Conservation (phyloP, 1,284 basidiomycete species). For the Fomitopsis schrenkii region DNA sequence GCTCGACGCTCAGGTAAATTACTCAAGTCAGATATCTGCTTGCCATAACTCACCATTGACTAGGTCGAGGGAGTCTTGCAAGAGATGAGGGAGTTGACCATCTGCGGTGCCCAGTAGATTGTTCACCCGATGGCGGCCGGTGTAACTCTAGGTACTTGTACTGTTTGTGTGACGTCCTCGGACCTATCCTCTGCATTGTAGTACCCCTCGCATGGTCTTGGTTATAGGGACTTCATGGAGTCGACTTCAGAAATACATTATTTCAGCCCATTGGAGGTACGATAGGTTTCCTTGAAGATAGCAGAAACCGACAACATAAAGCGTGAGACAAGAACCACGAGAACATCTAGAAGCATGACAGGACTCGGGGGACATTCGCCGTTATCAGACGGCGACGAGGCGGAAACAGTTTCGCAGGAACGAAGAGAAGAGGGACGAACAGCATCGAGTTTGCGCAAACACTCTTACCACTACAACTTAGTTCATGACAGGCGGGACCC, state of each 20-base stretch:
- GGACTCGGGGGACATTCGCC: too few species aligned
- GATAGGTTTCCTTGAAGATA: not conserved
- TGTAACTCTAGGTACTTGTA: not conserved
- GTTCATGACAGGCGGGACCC: not conserved
- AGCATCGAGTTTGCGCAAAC: not conserved
- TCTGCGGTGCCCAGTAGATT: constrained; percentile 62
- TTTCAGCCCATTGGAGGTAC: not conserved
- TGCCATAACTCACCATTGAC: not conserved
- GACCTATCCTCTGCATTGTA: too few species aligned
- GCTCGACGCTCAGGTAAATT: constrained; percentile 83
- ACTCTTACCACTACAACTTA: not conserved
- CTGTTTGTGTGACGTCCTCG: not conserved
- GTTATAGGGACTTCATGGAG: too few species aligned
- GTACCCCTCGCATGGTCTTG: too few species aligned
- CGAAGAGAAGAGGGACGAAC: not conserved
- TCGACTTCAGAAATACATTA: too few species aligned
- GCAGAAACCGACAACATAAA: too few species aligned
- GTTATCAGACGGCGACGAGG: too few species aligned
- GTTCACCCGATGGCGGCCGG: not conserved
- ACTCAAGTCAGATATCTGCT: not conserved
- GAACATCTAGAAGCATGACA: not conserved
- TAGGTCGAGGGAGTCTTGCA: constrained; percentile 88
- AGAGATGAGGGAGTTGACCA: constrained; percentile 95
- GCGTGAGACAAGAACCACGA: not conserved
- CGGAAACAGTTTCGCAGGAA: not conserved